phyloP scores from a whole-genome alignment of 441 rosid genomes.

The Syzygium malaccense region DNA sequence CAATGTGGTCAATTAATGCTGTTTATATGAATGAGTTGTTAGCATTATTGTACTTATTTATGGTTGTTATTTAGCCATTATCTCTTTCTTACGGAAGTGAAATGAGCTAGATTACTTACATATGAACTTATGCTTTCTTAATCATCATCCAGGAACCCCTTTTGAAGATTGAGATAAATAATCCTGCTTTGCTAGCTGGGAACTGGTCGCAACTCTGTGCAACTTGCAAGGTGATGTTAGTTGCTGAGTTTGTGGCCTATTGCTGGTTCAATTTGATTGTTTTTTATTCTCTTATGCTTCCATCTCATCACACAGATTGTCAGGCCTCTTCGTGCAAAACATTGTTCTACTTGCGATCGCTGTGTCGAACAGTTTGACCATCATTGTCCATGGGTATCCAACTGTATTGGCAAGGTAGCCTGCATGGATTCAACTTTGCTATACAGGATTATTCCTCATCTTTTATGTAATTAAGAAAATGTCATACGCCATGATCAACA shows the following conservation, averaged over 20 bases:
- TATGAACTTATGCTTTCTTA: not conserved
- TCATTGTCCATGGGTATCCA: slow-evolving; percentile 99
- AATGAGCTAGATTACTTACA: not conserved
- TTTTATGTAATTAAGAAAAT: not conserved
- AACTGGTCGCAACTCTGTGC: slow-evolving; percentile 99
- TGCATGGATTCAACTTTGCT: slow-evolving; percentile 1
- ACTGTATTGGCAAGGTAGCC: slow-evolving; percentile 93
- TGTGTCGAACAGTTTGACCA: slow-evolving; percentile 99
- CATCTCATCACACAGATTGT: slow-evolving; percentile 45
- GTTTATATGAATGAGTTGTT: not conserved
- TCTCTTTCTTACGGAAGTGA: not conserved
- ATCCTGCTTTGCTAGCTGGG: slow-evolving; percentile 90
- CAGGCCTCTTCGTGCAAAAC: slow-evolving; percentile 96
- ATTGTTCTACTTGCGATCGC: slow-evolving; percentile 90
- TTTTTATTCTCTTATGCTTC: slow-evolving; percentile 1
- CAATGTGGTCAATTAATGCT: not conserved
- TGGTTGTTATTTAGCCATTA: not conserved
- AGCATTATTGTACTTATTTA: not conserved
- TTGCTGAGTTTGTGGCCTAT: not conserved
- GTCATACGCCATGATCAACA: not conserved
- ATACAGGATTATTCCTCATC: not conserved
- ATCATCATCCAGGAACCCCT: slow-evolving; percentile 64
- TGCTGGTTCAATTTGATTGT: not conserved
- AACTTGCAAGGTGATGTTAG: slow-evolving; percentile 78
- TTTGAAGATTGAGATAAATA: slow-evolving; percentile 85